These are phyloP conservation scores for Arthrinium phaeospermum DNA, from an alignment of 2,329 filamentous ascomycete species.

Conservation along the genomic window DNA sequence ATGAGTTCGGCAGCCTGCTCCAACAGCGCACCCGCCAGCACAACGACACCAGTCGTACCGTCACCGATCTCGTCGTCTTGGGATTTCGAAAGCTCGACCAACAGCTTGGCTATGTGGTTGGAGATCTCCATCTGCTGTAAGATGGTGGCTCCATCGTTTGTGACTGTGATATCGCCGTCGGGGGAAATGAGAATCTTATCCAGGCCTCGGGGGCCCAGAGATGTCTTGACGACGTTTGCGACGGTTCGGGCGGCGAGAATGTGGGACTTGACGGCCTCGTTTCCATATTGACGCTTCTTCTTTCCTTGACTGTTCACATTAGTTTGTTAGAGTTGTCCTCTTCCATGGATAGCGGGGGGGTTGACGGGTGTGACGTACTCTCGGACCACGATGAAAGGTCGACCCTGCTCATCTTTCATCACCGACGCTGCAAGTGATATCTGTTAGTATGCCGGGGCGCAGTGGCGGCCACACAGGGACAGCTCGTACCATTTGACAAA, in stretches of 20 bases:
- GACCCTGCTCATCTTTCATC: constrained; percentile 96
- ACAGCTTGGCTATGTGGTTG: constrained; percentile 95
- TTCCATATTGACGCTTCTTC: constrained; percentile 97
- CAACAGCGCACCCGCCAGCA: constrained; percentile 89
- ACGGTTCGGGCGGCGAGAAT: constrained; percentile 96
- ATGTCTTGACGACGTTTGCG: constrained; percentile 96
- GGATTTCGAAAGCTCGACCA: constrained; percentile 97
- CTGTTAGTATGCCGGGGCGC: constrained; percentile 26
- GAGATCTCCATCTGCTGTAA: constrained; percentile 98
- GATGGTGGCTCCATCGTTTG: constrained; percentile 98
- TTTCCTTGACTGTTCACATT: constrained; percentile 77
- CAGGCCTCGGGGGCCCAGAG: constrained; percentile 90
- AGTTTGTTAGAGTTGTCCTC: not conserved
- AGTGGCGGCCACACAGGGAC: constrained; percentile 24
- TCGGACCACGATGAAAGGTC: constrained; percentile 97
- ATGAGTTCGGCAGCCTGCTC: constrained; percentile 98
- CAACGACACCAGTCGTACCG: constrained; percentile 96
- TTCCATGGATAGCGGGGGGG: not conserved
- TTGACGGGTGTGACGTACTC: constrained; percentile 67
- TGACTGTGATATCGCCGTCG: constrained; percentile 98
- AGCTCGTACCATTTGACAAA: constrained; percentile 75
- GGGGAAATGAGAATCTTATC: constrained; percentile 99
- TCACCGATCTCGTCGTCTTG: constrained; percentile 99
- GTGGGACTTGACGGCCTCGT: constrained; percentile 96
- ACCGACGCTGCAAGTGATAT: constrained; percentile 60